phyloP scores from a whole-genome alignment of 176 grass and related monocot genomes.

The Neostapfia colusana region DNA sequence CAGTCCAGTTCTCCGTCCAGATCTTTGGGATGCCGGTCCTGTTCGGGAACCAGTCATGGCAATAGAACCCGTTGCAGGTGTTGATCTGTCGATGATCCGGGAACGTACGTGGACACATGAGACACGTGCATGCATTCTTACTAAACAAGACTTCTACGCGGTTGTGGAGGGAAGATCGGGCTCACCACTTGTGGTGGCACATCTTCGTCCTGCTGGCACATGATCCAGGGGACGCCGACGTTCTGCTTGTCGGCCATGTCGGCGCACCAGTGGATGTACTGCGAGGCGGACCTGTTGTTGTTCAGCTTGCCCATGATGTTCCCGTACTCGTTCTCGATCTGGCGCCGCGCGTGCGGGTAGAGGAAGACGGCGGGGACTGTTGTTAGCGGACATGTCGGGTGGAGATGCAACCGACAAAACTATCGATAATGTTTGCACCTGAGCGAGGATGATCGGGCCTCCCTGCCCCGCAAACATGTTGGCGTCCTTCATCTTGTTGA shows the following conservation, averaged over 20 bases:
- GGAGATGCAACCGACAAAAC: background rate
- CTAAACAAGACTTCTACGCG: too few relatives aligned
- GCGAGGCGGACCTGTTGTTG: constrained; percentile 41
- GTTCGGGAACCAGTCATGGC: constrained; percentile 65
- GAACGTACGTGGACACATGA: background rate
- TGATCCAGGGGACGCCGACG: constrained; percentile 72
- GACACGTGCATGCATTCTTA: too few relatives aligned
- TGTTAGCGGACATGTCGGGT: background rate
- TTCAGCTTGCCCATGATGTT: constrained; percentile 44
- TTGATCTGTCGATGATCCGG: constrained; percentile 41
- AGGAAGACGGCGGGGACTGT: too few relatives aligned
- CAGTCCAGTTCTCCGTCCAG: constrained; percentile 94
- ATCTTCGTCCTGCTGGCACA: constrained; percentile 77
- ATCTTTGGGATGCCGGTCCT: constrained; percentile 69
- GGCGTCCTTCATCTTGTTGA: constrained; percentile 60
- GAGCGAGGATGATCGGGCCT: constrained; percentile 81
- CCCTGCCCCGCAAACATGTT: constrained; percentile 71
- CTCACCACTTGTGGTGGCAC: constrained; percentile 59
- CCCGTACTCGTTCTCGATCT: constrained; percentile 87
- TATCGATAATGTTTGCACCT: constrained; percentile 39
- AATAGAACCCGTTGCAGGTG: constrained; percentile 85
- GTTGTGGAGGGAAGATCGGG: too few relatives aligned
- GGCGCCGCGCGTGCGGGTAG: too few relatives aligned
- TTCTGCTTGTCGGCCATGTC: constrained; percentile 67
- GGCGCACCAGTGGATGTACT: constrained; percentile 79